phyloP scores from a whole-genome alignment of 2,329 filamentous ascomycete genomes.

The Botrytis cinerea region DNA sequence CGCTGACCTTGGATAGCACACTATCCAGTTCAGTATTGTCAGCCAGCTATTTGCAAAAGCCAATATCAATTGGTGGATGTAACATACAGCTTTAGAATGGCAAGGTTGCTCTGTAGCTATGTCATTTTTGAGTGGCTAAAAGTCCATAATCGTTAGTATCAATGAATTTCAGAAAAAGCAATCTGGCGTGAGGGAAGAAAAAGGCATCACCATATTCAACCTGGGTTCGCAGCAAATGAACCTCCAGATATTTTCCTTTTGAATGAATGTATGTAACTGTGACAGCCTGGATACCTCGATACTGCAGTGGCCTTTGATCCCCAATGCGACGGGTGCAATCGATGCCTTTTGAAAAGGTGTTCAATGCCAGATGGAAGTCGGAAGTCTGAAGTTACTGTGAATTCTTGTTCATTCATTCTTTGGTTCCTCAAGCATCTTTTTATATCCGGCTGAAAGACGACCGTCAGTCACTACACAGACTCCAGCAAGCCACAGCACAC shows the following conservation, averaged over 20 bases:
- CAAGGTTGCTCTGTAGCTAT: constrained; percentile 65
- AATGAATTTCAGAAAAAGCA: constrained; percentile 14
- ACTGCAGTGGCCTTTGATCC: background rate
- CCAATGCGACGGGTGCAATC: background rate
- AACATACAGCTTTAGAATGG: constrained; percentile 76
- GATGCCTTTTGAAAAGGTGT: background rate
- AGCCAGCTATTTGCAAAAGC: background rate
- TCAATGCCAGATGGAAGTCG: background rate
- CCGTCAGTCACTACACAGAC: background rate
- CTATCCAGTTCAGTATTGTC: constrained; percentile 39
- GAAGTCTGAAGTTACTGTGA: background rate
- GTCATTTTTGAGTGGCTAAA: constrained; percentile 63
- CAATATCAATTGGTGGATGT: background rate
- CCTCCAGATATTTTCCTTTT: background rate
- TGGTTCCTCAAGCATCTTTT: background rate
- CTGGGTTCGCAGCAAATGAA: background rate
- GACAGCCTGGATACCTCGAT: background rate
- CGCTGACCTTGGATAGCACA: constrained; percentile 84
- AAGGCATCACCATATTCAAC: constrained; percentile 16
- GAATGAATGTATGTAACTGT: background rate
- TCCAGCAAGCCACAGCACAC: background rate
- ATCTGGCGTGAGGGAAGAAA: background rate
- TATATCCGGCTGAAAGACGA: background rate
- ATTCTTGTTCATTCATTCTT: background rate
- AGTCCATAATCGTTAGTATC: constrained; percentile 21